Conservation (phyloP, 495 filamentous ascomycete species). For the Aspergillus sclerotioniger region DNA sequence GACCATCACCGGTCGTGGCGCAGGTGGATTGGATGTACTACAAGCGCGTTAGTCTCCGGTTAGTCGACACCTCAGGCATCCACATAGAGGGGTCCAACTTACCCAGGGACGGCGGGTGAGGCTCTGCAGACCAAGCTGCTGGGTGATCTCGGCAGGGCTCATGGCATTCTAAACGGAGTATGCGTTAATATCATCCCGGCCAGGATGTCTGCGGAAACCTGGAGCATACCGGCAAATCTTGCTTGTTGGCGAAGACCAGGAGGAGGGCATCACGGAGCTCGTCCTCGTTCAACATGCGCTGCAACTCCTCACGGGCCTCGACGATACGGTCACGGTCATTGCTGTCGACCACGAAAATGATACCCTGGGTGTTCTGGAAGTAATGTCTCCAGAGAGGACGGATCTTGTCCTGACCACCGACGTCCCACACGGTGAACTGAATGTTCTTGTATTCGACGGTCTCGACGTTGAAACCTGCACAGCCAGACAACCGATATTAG, state of each 20-base stretch:
- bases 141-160: slow-evolving; percentile 98
- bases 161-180: slow-evolving; percentile 78
- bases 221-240: slow-evolving; percentile 92
- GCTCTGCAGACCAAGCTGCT: slow-evolving; percentile 99
- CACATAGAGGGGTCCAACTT: slow-evolving; percentile 42
- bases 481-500: not conserved
- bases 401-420: slow-evolving; percentile 99
- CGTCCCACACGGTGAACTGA: slow-evolving; percentile 99
- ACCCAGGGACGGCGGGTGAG: slow-evolving; percentile 98
- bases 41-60: not conserved
- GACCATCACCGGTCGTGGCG: slow-evolving; percentile 98
- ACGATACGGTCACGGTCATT: slow-evolving; percentile 99
- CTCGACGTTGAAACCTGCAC: slow-evolving; percentile 97
- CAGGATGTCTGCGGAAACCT: not conserved
- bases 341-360: slow-evolving; percentile 99
- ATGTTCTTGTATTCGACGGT: slow-evolving; percentile 99
- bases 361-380: slow-evolving; percentile 99
- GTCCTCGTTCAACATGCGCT: slow-evolving; percentile 99
- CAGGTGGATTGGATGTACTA: slow-evolving; percentile 99
- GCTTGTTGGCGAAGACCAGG: slow-evolving; percentile 99
- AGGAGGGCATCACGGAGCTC: slow-evolving; percentile 96
- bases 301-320: slow-evolving; percentile 97
- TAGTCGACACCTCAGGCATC: not conserved
- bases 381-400: slow-evolving; percentile 99
- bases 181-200: slow-evolving; percentile 13